Evolutionary conservation across 176 grass and related monocot species (phyloP).

Genomic region (Miscanthus lutarioriparius): DNA sequence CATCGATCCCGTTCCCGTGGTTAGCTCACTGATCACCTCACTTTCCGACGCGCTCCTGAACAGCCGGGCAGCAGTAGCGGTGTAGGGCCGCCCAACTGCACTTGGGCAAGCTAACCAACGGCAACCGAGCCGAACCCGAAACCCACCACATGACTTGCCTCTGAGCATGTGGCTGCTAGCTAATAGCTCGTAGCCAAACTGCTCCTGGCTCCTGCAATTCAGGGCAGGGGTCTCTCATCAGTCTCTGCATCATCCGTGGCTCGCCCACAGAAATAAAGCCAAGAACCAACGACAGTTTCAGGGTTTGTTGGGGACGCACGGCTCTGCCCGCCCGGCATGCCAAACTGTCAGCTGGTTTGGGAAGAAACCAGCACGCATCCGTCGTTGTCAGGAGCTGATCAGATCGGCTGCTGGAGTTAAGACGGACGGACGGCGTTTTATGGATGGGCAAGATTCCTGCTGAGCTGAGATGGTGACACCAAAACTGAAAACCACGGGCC

Average conservation of each 20-base stretch:
- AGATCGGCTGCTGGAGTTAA: conserved; percentile 12
- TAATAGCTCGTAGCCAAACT: neutral
- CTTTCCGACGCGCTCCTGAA: neutral
- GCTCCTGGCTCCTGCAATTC: neutral
- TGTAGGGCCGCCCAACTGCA: conserved; percentile 27
- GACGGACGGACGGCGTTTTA: conserved; percentile 6
- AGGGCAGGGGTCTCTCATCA: neutral
- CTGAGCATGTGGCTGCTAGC: conserved; percentile 38
- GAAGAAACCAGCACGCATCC: neutral
- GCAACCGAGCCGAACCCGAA: conserved; percentile 16
- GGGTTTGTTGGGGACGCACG: conserved; percentile 22
- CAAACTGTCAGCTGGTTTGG: conserved; percentile 31
- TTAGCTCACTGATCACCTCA: conserved; percentile 23
- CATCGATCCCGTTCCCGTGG: neutral
- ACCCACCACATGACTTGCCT: conserved; percentile 24
- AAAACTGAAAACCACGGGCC: conserved; percentile 35
- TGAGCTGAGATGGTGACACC: conserved; percentile 17
- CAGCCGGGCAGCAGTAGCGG: conserved; percentile 2
- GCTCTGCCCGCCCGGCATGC: conserved; percentile 20
- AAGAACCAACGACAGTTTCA: conserved; percentile 11
- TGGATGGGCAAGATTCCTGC: conserved; percentile 31
- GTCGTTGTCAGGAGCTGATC: conserved; percentile 27
- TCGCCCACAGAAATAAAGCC: conserved; percentile 18
- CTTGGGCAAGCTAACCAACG: conserved; percentile 21
- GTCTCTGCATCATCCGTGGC: neutral